Evolutionary conservation across 2,329 filamentous ascomycete genomes (phyloP).

Genomic region (Pseudocercospora eumusae): DNA sequence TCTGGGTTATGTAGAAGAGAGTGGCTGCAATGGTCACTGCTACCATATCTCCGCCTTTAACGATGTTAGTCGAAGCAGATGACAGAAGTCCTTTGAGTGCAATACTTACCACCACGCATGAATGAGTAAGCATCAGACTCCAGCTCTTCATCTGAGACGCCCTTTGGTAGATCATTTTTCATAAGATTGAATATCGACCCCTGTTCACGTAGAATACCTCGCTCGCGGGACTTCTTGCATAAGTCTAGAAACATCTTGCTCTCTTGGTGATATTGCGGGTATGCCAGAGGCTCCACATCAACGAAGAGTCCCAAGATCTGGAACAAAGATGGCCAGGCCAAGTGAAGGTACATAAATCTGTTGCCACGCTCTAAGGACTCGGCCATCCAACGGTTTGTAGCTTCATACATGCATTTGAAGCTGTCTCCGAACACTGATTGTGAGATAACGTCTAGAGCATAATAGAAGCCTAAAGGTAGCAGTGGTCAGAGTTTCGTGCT

Average conservation of each 20-base stretch:
- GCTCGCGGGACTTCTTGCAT: not conserved
- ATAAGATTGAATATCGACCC: too few relatives aligned
- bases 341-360: not conserved
- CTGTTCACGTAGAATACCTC: too few relatives aligned
- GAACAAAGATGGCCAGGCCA: not conserved
- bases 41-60: too few relatives aligned
- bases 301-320: not conserved
- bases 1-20: too few relatives aligned
- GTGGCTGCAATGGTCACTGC: too few relatives aligned
- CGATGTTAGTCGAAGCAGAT: too few relatives aligned
- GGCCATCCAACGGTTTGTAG: not conserved
- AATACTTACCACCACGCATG: too few relatives aligned
- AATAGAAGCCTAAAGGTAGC: not conserved
- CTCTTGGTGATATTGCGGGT: not conserved
- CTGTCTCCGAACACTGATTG: not conserved
- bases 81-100: too few relatives aligned
- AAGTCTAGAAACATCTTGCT: conserved; percentile 2
- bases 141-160: too few relatives aligned
- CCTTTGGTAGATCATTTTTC: too few relatives aligned
- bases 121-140: too few relatives aligned
- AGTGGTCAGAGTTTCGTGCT: not conserved
- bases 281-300: conserved; percentile 2
- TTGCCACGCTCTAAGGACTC: not conserved
- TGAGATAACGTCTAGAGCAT: not conserved
- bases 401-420: not conserved